Base-by-base conservation (phyloP, 2,329 filamentous ascomycete species). In the Pseudogymnoascus sp. region DNA sequence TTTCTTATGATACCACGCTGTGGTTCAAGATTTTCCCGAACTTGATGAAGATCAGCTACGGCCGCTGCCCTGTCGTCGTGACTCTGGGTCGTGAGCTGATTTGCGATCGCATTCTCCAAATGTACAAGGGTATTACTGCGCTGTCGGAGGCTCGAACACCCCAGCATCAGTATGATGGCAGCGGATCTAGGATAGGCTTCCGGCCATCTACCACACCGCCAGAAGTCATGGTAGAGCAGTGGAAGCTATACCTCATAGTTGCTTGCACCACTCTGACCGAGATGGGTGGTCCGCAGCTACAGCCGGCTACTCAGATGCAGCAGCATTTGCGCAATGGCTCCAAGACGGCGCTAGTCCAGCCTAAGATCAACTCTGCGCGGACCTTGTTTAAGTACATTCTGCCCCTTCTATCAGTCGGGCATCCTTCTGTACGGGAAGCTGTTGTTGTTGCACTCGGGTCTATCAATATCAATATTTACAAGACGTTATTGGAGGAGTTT, bases 21-120 rank as follows among this genome's bases (percentile, higher is more conserved):
- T 99, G 95, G 95, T 96, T 95, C 77, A 99, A 97, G 72, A 88
- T 97, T 16, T 99, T 99, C 71, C 96, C 95, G 3, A 97, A 97
- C 71, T 82, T 99, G 34, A 90, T 99, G 63, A 86, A 91, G 9
- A 88, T 96, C 68, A 91, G 92, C 64, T 96, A 91, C 71, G 91
- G 97, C 68, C 89, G 89, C 64, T 99, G 93, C 70, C 90, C 91
- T 0, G 93, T 96, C 70, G 92, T 93, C 1, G 90, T 97, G 36
- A 93, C 91, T 0, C 85, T 97, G 59, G 92, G 91, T 25, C 85
- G 96, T 64, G 93, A 97, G 71, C 85, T 97, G 64, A 90, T 99
- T 46, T 97, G 93, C 76, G 92, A 93, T 67, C 86, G 95, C 63
- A 88, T 97, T 59, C 80, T 96, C 34, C 92, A 97, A 74, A 96